A percentile compares a stretch with the other conserved stretches of the same genome.
Conservation (phyloP, 768 basidiomycete species). For the Amanita brunnescens region DNA sequence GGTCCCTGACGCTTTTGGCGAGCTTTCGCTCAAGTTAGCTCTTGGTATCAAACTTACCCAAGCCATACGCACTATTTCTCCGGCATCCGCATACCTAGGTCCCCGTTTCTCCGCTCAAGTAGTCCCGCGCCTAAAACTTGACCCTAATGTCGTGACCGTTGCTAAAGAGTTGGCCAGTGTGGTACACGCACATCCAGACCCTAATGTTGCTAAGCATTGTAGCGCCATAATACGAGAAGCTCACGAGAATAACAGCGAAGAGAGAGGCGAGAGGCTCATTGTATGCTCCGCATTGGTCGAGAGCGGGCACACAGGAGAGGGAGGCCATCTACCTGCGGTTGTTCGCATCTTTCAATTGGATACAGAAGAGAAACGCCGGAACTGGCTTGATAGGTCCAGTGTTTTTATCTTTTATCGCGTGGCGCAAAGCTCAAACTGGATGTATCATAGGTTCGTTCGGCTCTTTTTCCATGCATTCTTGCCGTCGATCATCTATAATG, state of each 20-base stretch:
- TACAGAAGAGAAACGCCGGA: conserved; percentile 38
- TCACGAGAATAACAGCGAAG: conserved; percentile 38
- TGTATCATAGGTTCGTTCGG: conserved; percentile 32
- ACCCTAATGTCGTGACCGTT: conserved; percentile 41
- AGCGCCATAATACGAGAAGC: conserved; percentile 44
- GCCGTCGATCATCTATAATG: conserved; percentile 43
- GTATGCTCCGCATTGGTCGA: conserved; percentile 52
- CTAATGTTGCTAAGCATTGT: conserved; percentile 47
- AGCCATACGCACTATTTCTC: conserved; percentile 51
- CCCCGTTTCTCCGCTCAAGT: conserved; percentile 47
- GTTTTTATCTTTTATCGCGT: conserved; percentile 5
- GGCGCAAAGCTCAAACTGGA: neutral
- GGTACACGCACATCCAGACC: conserved; percentile 36
- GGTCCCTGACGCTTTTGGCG: conserved; percentile 35
- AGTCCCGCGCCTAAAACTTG: conserved; percentile 39
- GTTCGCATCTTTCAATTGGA: conserved; percentile 43
- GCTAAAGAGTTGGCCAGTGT: conserved; percentile 48
- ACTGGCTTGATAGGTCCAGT: conserved; percentile 41
- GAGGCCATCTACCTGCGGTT: conserved; percentile 37
- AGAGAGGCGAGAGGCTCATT: conserved; percentile 40
- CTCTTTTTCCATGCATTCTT: conserved; percentile 48
- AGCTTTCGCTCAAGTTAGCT: conserved; percentile 44
- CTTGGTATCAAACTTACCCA: conserved; percentile 51
- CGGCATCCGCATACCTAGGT: conserved; percentile 46
- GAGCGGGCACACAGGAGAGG: conserved; percentile 38